phyloP scores from a whole-genome alignment of 345 rosid genomes.

The Nephelium lappaceum region DNA sequence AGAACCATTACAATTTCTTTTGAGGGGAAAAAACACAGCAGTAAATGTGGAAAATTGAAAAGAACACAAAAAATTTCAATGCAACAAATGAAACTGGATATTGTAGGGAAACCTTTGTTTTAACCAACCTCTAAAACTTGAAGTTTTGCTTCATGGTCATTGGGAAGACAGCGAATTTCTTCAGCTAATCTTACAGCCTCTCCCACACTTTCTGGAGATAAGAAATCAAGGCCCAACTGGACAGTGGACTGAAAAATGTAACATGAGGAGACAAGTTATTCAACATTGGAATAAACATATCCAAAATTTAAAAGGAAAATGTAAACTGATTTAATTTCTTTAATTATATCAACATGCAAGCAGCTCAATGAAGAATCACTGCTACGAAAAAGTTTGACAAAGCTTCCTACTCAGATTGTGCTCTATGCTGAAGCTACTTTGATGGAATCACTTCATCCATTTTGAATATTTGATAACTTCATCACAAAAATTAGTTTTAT shows the following conservation, averaged over 20 bases:
- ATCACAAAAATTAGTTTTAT: neutral
- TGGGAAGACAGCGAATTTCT: slow-evolving; percentile 83
- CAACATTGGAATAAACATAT: neutral
- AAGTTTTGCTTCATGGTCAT: slow-evolving; percentile 82
- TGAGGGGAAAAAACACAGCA: neutral
- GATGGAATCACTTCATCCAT: neutral
- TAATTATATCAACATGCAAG: neutral
- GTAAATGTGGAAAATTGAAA: neutral
- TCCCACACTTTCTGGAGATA: slow-evolving; percentile 89
- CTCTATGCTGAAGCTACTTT: neutral
- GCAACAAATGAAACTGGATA: slow-evolving; percentile 21
- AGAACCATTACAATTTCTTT: slow-evolving; percentile 12
- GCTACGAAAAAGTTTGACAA: neutral
- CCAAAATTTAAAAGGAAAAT: neutral
- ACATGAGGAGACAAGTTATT: slow-evolving; percentile 1
- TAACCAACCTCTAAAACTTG: slow-evolving; percentile 81
- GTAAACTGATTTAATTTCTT: neutral
- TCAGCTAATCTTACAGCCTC: slow-evolving; percentile 78
- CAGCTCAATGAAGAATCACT: neutral
- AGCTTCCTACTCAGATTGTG: neutral
- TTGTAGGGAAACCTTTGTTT: slow-evolving; percentile 20
- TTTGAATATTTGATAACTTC: neutral
- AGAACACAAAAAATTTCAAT: neutral
- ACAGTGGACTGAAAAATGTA: slow-evolving; percentile 74
- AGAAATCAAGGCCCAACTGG: slow-evolving; percentile 87